Conservation (phyloP, 805 yeast genomes). For the Candida piceae region DNA sequence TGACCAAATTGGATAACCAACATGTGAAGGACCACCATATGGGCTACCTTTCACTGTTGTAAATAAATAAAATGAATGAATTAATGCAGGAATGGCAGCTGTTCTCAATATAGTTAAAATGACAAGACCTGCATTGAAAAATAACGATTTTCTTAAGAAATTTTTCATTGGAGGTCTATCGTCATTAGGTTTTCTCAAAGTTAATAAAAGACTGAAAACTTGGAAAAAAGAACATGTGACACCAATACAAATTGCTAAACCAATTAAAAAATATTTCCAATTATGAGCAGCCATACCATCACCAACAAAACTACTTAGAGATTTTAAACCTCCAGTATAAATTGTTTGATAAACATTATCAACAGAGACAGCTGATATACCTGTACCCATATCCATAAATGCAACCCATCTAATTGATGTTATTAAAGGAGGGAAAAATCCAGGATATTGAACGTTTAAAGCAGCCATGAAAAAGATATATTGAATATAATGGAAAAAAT, state of each 20-base stretch:
- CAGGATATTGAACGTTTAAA: slow-evolving; percentile 53
- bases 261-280: slow-evolving; percentile 43
- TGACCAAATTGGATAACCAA: slow-evolving; percentile 14
- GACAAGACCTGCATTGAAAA: slow-evolving; percentile 31
- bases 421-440: slow-evolving; percentile 53
- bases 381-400: slow-evolving; percentile 31
- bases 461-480: slow-evolving; percentile 55
- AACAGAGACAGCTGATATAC: slow-evolving; percentile 4
- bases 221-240: slow-evolving; percentile 17
- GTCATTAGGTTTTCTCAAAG: slow-evolving; percentile 6
- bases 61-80: slow-evolving; percentile 30
- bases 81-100: slow-evolving; percentile 40
- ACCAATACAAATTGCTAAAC: slow-evolving; percentile 25
- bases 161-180: slow-evolving; percentile 8
- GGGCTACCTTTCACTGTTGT: slow-evolving; percentile 11
- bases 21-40: slow-evolving; percentile 15
- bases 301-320: slow-evolving; percentile 30
- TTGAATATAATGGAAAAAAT: slow-evolving; percentile 50
- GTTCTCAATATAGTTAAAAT: slow-evolving; percentile 30
- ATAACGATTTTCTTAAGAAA: slow-evolving; percentile 20
- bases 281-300: slow-evolving; percentile 4
- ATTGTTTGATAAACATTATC: slow-evolving; percentile 41
- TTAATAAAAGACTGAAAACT: slow-evolving; percentile 2
- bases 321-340: slow-evolving; percentile 36
- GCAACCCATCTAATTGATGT: slow-evolving; percentile 52